Evolutionary conservation across 169 alveolate species (phyloP), one percentile per base, ranked within the genome.

Genomic region (Plasmodium ovale): DNA sequence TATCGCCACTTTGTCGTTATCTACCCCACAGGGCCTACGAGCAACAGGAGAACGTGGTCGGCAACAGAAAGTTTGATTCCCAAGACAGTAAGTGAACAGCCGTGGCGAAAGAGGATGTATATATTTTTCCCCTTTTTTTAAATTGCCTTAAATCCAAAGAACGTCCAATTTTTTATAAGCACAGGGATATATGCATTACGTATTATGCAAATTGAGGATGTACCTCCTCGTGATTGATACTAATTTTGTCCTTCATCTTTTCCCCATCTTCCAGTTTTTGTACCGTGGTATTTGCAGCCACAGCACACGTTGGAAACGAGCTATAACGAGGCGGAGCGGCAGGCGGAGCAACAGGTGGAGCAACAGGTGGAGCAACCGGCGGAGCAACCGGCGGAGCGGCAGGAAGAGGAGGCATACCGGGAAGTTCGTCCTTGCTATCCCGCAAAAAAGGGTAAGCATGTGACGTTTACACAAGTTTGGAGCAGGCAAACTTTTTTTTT

Each of bases 251-350:
- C 58, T 12, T 53, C 25, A 29, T 51, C 29, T 21, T 44, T 33
- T 89, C 49, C 62, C 53, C 9, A 69, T 72, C 53, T 47, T 0
- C 37, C 74, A 85, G 94, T 89, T 67, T 96, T 95, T 74, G 98
- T 96, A 16, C 98, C 97, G 39, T 97, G 98, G 97, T 97, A 97
- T 88, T 92, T 95, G 62, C 95, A 95, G 67, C 92, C 92, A 59
- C 94, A 92, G 67, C 96, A 89, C 88, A 97, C 94, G 19, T 87
- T 79, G 14, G 93, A 88, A 74, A 67, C 53, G 6, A 51, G 59
- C 2, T 77, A 62, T 65, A 73, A 69, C 9, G 67, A 56, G 37
- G 64, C 49, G 64, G 54, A n/a, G n/a, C n/a, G n/a, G n/a, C n/a
- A n/a, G n/a, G n/a, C n/a, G n/a, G n/a, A n/a, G n/a, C n/a, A n/a